These are phyloP conservation scores for Avena sativa DNA, from an alignment of 176 grass and related monocot genomes.

Conservation along the genomic window DNA sequence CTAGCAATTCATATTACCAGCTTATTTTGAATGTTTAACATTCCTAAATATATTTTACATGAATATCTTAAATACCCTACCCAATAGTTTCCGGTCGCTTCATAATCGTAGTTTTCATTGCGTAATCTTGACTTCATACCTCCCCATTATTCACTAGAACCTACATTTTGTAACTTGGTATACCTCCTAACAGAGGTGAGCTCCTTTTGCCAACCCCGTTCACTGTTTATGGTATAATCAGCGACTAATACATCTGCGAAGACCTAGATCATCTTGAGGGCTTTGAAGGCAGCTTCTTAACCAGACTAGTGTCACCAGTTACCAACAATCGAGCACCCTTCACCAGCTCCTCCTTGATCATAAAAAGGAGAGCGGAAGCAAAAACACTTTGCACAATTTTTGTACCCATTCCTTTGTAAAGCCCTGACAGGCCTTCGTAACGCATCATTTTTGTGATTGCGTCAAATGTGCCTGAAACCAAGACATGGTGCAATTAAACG, in stretches of 20 bases:
- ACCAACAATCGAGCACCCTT: constrained; percentile 83
- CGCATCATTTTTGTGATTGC: constrained; percentile 80
- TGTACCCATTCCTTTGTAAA: constrained; percentile 98
- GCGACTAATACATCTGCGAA: constrained; percentile 3
- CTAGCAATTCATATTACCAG: constrained; percentile 21
- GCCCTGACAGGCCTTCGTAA: constrained; percentile 69
- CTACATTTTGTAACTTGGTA: constrained; percentile 25
- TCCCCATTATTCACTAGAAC: not conserved
- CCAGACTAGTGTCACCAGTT: constrained; percentile 56
- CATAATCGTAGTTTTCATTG: constrained; percentile 14
- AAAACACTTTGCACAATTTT: constrained; percentile 97
- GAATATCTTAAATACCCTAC: constrained; percentile 35
- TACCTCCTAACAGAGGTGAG: constrained; percentile 26
- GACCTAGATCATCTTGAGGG: constrained; percentile 44
- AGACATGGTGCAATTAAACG: not conserved
- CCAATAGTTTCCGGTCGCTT: constrained; percentile 35
- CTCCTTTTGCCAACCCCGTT: not conserved
- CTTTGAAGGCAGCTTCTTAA: constrained; percentile 59
- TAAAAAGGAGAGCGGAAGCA: constrained; percentile 93
- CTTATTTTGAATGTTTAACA: constrained; percentile 40
- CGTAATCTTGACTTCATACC: constrained; percentile 33
- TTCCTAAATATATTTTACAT: constrained; percentile 46
- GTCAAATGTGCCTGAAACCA: constrained; percentile 79
- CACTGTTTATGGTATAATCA: constrained; percentile 27
- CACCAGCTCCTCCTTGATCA: constrained; percentile 97